Evolutionary conservation across 768 basidiomycete species (phyloP).

Genomic region (Scleroderma citrinum): DNA sequence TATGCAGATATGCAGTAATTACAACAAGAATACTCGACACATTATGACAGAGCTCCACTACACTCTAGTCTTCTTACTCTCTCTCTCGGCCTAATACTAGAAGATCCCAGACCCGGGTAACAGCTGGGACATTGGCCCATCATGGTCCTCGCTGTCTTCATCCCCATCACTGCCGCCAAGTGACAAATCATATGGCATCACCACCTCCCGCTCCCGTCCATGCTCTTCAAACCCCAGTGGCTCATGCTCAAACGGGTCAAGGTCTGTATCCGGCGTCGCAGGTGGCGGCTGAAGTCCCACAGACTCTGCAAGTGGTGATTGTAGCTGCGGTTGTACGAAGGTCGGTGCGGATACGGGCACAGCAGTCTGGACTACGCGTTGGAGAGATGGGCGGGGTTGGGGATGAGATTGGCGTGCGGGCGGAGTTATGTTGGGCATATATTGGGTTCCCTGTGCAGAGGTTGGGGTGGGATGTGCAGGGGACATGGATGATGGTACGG

Average conservation of each 20-base stretch:
- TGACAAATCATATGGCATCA: conserved; percentile 25
- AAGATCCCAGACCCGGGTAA: conserved; percentile 41
- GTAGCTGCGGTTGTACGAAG: too few species aligned
- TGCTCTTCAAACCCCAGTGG: conserved; percentile 20
- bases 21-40: too few species aligned
- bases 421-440: neutral
- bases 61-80: too few species aligned
- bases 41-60: too few species aligned
- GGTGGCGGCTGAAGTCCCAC: conserved; percentile 13
- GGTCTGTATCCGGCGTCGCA: conserved; percentile 24
- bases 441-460: conserved; percentile 13
- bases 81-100: conserved; percentile 7
- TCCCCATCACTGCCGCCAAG: conserved; percentile 11
- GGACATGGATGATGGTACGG: too few species aligned
- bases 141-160: conserved; percentile 17
- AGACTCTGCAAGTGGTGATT: conserved; percentile 1
- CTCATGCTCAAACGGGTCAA: conserved; percentile 30
- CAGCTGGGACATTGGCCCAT: conserved; percentile 29
- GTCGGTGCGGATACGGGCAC: neutral
- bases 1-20: neutral
- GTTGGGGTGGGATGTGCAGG: neutral
- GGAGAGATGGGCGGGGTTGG: conserved; percentile 2
- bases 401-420: conserved; percentile 4
- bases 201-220: conserved; percentile 8
- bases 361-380: conserved; percentile 4